Percentiles rank a stretch among this genome's conserved stretches.
Evolutionary conservation across 306 rosid species (phyloP).

Genomic region (Dalbergia cochinchinensis): DNA sequence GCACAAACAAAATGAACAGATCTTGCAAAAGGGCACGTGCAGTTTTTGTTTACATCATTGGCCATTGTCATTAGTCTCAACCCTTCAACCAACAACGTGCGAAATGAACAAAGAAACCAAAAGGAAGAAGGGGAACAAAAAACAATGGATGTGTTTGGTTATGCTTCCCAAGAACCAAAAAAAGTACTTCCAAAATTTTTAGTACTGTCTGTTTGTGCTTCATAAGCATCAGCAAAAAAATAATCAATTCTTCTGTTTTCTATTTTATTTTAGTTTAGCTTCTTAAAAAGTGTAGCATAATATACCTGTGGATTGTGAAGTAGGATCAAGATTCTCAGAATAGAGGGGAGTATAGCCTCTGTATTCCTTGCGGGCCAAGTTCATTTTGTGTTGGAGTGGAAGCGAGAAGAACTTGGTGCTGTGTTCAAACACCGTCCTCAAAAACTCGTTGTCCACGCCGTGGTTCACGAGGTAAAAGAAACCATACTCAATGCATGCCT

Average conservation of each 20-base stretch:
- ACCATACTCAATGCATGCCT: constrained; percentile 83
- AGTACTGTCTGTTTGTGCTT: no score
- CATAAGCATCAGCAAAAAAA: no score
- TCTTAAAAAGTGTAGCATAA: no score
- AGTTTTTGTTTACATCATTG: constrained; percentile 1
- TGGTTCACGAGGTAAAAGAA: constrained; percentile 91
- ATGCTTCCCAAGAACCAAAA: no score
- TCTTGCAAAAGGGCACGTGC: background rate
- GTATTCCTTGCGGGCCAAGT: constrained; percentile 60
- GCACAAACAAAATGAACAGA: background rate
- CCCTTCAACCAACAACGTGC: no score
- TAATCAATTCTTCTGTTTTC: no score
- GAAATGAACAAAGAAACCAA: background rate
- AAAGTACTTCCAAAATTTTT: no score
- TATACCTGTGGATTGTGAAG: constrained; percentile 65
- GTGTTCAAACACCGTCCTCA: constrained; percentile 52
- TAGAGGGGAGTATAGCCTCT: constrained; percentile 84
- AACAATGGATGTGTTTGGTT: no score
- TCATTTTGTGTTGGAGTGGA: constrained; percentile 65
- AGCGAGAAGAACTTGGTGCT: constrained; percentile 72
- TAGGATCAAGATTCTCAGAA: constrained; percentile 69
- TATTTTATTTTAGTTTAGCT: no score
- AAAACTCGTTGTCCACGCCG: constrained; percentile 66
- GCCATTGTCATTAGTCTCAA: background rate
- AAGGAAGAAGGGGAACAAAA: background rate